Evolutionary conservation across 495 filamentous ascomycete species (phyloP).

Genomic region (Penicillium odoratum): DNA sequence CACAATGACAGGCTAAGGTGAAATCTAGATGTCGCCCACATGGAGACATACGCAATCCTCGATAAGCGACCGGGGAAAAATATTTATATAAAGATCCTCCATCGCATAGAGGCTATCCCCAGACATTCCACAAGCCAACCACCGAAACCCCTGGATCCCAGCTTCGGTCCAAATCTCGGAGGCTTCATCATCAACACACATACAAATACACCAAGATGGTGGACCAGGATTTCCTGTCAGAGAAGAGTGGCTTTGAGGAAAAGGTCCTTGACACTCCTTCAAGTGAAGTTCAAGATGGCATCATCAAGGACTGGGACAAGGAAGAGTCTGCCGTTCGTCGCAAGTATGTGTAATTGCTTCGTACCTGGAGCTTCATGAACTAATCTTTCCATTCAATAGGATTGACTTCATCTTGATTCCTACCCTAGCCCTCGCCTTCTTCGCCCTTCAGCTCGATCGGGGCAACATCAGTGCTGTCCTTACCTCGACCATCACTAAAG

Average conservation of each 20-base stretch:
- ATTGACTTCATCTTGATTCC: constrained; percentile 55
- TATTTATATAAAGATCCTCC: constrained; percentile 2
- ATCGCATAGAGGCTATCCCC: constrained; percentile 1
- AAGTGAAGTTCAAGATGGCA: constrained; percentile 19
- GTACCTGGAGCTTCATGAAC: neutral
- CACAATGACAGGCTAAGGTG: neutral
- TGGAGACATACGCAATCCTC: constrained; percentile 6
- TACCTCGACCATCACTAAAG: constrained; percentile 52
- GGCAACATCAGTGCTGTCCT: constrained; percentile 51
- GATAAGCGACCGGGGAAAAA: constrained; percentile 4
- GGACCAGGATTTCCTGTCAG: constrained; percentile 1
- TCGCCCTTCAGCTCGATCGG: constrained; percentile 57
- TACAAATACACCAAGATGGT: neutral
- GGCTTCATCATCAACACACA: neutral
- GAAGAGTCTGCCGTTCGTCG: constrained; percentile 29
- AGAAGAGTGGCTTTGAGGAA: constrained; percentile 16
- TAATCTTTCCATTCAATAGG: constrained; percentile 24
- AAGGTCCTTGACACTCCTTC: constrained; percentile 13
- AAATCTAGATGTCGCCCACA: constrained; percentile 4
- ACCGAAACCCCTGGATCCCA: neutral
- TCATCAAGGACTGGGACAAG: constrained; percentile 37
- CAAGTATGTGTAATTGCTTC: constrained; percentile 27
- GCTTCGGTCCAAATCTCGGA: neutral
- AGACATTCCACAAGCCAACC: neutral
- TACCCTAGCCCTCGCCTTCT: constrained; percentile 55